Evolutionary conservation across 2,329 filamentous ascomycete genomes (phyloP).

Genomic region (Neofusicoccum sp.): DNA sequence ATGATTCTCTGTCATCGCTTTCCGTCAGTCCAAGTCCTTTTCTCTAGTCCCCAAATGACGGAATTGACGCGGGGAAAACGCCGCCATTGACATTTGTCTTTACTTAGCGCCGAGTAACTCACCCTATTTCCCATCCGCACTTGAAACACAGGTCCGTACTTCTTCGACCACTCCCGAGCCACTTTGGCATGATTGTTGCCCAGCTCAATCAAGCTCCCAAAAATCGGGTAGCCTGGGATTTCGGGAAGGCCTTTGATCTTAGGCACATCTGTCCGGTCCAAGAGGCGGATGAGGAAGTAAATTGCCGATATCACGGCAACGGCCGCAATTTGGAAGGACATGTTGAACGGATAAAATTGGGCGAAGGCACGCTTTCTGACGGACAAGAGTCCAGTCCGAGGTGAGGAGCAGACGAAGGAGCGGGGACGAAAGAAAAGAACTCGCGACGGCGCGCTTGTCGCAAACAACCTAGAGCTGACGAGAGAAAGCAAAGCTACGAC

Average conservation of each 20-base stretch:
- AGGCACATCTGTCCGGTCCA: conserved; percentile 51
- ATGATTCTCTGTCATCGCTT: conserved; percentile 61
- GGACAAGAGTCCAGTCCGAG: background rate
- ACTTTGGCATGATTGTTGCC: conserved; percentile 51
- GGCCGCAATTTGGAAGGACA: conserved; percentile 45
- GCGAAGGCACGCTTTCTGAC: background rate
- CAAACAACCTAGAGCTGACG: too few species aligned
- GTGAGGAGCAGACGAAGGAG: background rate
- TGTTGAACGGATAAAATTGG: conserved; percentile 22
- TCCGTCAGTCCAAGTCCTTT: background rate
- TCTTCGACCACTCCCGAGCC: conserved; percentile 49
- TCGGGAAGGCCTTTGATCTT: conserved; percentile 53
- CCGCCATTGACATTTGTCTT: background rate
- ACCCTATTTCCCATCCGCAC: conserved; percentile 67
- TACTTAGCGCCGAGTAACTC: conserved; percentile 23
- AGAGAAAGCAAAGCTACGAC: too few species aligned
- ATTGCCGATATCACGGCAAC: conserved; percentile 45
- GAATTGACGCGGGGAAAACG: background rate
- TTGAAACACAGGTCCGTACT: conserved; percentile 54
- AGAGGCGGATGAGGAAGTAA: conserved; percentile 44
- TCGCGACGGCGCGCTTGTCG: too few species aligned
- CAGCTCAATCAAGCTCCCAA: conserved; percentile 50
- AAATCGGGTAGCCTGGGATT: conserved; percentile 50
- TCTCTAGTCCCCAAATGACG: background rate
- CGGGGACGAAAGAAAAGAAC: too few species aligned